Conservation (phyloP, 768 basidiomycete species). For the Brasilioporus rufonigricans region DNA sequence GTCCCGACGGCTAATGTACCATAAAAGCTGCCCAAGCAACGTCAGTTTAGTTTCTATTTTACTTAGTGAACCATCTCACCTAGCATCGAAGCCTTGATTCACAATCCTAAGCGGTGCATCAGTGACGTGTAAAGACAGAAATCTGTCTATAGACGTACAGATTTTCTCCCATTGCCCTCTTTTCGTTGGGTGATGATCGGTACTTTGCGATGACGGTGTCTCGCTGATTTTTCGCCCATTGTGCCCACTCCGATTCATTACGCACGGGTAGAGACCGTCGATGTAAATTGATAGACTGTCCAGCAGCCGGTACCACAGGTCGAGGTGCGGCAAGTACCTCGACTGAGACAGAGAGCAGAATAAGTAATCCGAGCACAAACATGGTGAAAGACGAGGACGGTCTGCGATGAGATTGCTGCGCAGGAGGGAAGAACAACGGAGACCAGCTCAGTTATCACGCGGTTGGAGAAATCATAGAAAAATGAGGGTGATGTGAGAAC, state of each 20-base stretch:
- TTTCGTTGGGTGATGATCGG: slow-evolving; percentile 28
- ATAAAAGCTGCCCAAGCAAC: slow-evolving; percentile 24
- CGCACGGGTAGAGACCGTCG: slow-evolving; percentile 10
- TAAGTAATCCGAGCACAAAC: slow-evolving; percentile 9
- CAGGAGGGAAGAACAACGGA: background rate
- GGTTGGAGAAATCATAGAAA: background rate
- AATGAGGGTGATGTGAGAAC: background rate
- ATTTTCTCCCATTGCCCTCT: slow-evolving; percentile 48
- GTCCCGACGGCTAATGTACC: slow-evolving; percentile 42
- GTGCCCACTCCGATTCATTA: slow-evolving; percentile 21
- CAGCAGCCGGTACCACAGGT: slow-evolving; percentile 6
- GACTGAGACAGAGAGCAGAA: slow-evolving; percentile 10
- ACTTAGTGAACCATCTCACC: slow-evolving; percentile 31
- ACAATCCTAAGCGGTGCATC: slow-evolving; percentile 42
- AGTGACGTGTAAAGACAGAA: background rate
- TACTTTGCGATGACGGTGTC: slow-evolving; percentile 48
- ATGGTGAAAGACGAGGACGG: slow-evolving; percentile 5
- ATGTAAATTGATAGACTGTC: slow-evolving; percentile 23
- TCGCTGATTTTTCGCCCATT: slow-evolving; percentile 46
- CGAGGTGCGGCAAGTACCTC: slow-evolving; percentile 14
- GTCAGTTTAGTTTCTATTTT: background rate
- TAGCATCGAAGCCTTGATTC: slow-evolving; percentile 64
- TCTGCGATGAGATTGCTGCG: background rate
- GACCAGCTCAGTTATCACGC: slow-evolving; percentile 9
- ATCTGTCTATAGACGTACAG: slow-evolving; percentile 32